phyloP scores from a whole-genome alignment of 179 eudicot species.

The Silene vulgaris region DNA sequence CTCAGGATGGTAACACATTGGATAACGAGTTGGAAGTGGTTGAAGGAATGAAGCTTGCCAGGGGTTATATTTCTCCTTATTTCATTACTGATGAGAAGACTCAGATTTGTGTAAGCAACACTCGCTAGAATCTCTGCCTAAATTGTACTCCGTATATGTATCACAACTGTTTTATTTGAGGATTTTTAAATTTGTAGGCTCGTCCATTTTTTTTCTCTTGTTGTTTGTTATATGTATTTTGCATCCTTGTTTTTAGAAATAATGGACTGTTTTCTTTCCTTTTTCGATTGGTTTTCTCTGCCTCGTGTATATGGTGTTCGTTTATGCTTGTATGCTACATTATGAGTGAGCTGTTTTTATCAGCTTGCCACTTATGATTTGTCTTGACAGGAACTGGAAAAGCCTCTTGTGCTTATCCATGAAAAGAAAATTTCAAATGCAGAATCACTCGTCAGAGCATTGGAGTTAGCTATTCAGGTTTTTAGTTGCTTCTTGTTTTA shows the following conservation, averaged over 20 bases:
- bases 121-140: background rate
- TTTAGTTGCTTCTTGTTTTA: background rate
- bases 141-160: background rate
- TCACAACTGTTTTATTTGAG: background rate
- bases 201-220: background rate
- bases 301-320: background rate
- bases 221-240: background rate
- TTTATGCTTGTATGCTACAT: background rate
- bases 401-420: constrained; percentile 75
- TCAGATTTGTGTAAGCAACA: constrained; percentile 67
- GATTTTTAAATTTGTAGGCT: background rate
- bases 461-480: constrained; percentile 89
- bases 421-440: constrained; percentile 82
- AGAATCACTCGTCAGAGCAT: constrained; percentile 54
- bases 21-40: constrained; percentile 88
- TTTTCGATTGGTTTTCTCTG: background rate
- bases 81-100: constrained; percentile 79
- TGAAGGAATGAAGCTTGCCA: constrained; percentile 91
- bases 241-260: too few species aligned
- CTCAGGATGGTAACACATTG: constrained; percentile 86
- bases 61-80: constrained; percentile 95
- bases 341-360: background rate
- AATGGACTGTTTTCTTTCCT: background rate
- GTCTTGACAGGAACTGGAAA: constrained; percentile 70
- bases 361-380: background rate